Base-by-base conservation (phyloP, 352 stramenopile genomes). In the Blastocystis sp. region DNA sequence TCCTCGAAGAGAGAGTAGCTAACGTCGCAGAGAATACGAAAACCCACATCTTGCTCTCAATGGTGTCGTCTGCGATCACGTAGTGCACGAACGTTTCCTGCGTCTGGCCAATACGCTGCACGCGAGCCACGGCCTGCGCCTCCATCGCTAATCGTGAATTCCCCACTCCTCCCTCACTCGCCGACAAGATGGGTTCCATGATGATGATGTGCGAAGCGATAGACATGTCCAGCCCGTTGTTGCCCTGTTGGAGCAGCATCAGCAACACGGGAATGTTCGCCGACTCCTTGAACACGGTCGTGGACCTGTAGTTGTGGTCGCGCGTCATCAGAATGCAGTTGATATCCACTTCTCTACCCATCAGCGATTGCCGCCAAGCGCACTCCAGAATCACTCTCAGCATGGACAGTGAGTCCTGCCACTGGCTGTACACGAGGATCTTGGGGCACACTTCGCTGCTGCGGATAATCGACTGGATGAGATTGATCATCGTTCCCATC, bases 351-450 rank as follows among this genome's bases (percentile, higher is more conserved):
- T 62, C 74, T 84, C 74, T 84, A 63, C 34, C 2, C 0, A 42
- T 69, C 3, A 68, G 11, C 3, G 9, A 9, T 6, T 45, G 0
- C 38, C 2, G 10, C 24, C 40, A n/a, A 6, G 11, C 19, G 28
- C 10, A 84, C 74, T 66, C 11, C 60, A 84, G 52, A 45, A 84
- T 59, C 19, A 69, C 28, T 28, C 34, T 59, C 21, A 84, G n/a
- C 14, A 84, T 52, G 24, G 6, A 38, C 40, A 84, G 17, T 2
- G 45, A 68, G 45, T 84, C 74, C 40, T 70, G 34, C 74, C 74
- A 84, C 48, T 84, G 74, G 69, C 74, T 84, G 54, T 84, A 84
- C 21, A 84, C 74, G 14, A 84, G 57, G 34, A 84, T 84, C 61
- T 84, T 84, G 28, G 54, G 54, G 66, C 66, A 24, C 10, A 21